Evolutionary conservation across 805 yeast species (phyloP).

Genomic region (Candida arabinofermentans): DNA sequence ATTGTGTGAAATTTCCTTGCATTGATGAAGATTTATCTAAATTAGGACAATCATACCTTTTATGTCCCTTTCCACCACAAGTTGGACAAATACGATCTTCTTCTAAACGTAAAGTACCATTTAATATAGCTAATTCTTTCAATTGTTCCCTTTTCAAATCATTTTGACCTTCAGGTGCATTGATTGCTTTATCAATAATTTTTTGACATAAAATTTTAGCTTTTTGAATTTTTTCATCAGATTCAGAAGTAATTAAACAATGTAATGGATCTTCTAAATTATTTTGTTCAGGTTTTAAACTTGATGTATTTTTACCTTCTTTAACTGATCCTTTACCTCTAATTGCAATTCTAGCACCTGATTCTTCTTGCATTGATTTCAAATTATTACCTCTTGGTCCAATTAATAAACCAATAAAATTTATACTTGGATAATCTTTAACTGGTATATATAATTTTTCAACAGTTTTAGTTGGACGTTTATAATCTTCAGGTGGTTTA

Average conservation of each 20-base stretch:
- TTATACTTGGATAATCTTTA: constrained; percentile 83
- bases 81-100: constrained; percentile 56
- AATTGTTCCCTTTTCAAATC: constrained; percentile 87
- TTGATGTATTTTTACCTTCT: constrained; percentile 67
- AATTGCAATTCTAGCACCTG: constrained; percentile 87
- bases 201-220: constrained; percentile 74
- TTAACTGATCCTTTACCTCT: constrained; percentile 96
- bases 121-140: constrained; percentile 85
- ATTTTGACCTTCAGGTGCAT: constrained; percentile 90
- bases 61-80: constrained; percentile 68
- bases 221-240: constrained; percentile 66
- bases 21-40: constrained; percentile 34
- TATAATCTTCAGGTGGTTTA: constrained; percentile 75
- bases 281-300: constrained; percentile 44
- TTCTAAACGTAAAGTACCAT: constrained; percentile 85
- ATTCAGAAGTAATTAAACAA: constrained; percentile 80
- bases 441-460: constrained; percentile 87
- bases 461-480: constrained; percentile 55
- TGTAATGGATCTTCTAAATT: constrained; percentile 81
- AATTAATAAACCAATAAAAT: constrained; percentile 82
- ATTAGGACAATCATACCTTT: constrained; percentile 60
- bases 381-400: constrained; percentile 97
- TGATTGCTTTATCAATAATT: constrained; percentile 77
- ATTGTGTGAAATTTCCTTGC: constrained; percentile 40
- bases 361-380: constrained; percentile 70